Evolutionary conservation across 495 filamentous ascomycete species (phyloP), one percentile per base, ranked within the genome.

Genomic region (Sordaria brevicollis): DNA sequence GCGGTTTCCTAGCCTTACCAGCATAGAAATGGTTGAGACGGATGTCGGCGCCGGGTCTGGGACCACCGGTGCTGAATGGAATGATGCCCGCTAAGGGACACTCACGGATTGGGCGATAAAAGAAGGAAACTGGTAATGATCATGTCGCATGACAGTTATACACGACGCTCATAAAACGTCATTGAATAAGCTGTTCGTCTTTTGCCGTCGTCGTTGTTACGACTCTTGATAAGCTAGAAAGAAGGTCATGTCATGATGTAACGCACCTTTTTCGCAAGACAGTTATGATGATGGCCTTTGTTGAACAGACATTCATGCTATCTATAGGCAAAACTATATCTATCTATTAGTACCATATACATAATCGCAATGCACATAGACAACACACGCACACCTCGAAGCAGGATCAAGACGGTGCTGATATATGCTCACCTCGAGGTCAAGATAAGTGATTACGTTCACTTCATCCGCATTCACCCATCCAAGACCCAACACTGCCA

Each of bases 21-120:
- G 90, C 1, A 83, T 96, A 65, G 93, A 96, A 82, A 92, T 96
- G 89, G 90, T 92, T 35, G 93, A 86, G 74, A 73, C 79, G 67
- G 91, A 85, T 67, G 66, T 83, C 31, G 73, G 34, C 0, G 74
- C 72, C 3, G 73, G 76, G 67, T 70, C 71, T 65, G 29, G 21
- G 19, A 68, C 35, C n/a, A 39, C 17, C 15, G 69, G 17, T 17
- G 15, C 38, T 39, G 66, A 43, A n/a, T 31, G 35, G 66, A 62
- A 41, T 67, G 65, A 35, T 36, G 33, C 49, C 49, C 49, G 21
- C 11, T 29, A 13, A 57, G 11, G 5, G 5, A 0, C 11, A 36
- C 7, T 5, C 5, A 7, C 49, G 11, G 10, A 25, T 57, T 19
- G 21, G 49, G 21, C 1, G 49, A 31, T 57, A 25, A 57, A 57